Base-by-base conservation (phyloP, 1,284 basidiomycete species). In the Ustilago shanxiensis region DNA sequence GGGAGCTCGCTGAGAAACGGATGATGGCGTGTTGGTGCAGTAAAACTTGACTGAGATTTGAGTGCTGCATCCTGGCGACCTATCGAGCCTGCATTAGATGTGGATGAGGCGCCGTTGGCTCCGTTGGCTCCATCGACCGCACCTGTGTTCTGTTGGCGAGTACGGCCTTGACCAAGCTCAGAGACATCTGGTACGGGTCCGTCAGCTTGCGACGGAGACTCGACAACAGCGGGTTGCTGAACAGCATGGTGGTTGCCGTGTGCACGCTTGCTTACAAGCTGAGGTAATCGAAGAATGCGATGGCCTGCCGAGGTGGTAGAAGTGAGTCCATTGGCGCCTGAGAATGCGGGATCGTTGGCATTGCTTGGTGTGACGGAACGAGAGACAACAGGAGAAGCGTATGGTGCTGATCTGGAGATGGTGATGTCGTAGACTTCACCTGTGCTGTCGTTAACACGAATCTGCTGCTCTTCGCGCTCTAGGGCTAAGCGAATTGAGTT, bases 361-460 rank as follows among this genome's bases (percentile, higher is more conserved):
- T 70, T 70, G 66, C 62, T 75, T 31, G 77, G 72, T 16, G 77
- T 76, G n/a, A 61, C 60, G 16, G 73, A 66, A n/a, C 73, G 56
- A 6, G 76, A 74, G 14, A 79, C 65, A 52, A 72, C 65, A 45
- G 82, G 82, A 41, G 82, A 84, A 5, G 81, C 82, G 52, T 83
- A 84, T 2, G 82, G 82, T 24, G 75, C 69, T 3, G 76, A 82
- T 44, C 80, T 61, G 29, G 81, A 83, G 57, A 84, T 79, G 58
- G 78, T 82, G 47, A 84, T 76, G 44, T 83, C 81, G 65, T 83
- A 84, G 28, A 79, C 79, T 62, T 84, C 81, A 45, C 80, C 76
- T 1, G 75, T 77, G 56, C 66, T 66, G 62, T 82, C 80, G 47
- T 79, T 82, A 54, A 82, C 80, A 33, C 80, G 79, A 31, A 82